phyloP scores from a whole-genome alignment of 1,284 basidiomycete species.

The Marasmius fiardii region DNA sequence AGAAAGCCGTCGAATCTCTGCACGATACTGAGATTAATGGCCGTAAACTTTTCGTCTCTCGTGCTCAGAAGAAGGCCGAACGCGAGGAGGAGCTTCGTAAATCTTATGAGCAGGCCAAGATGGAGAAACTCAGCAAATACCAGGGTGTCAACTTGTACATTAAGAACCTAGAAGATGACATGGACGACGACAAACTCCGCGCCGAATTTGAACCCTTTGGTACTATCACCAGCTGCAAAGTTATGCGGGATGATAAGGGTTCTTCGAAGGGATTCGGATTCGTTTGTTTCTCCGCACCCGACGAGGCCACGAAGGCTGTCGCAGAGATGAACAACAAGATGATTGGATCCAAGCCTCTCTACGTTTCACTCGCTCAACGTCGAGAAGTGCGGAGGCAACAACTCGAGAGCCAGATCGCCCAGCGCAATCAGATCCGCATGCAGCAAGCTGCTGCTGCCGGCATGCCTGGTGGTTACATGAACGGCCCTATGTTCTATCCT shows the following conservation, averaged over 20 bases:
- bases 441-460: slow-evolving; percentile 90
- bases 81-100: slow-evolving; percentile 96
- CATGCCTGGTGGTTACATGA: slow-evolving; percentile 79
- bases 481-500: slow-evolving; percentile 86
- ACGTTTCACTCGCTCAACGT: slow-evolving; percentile 98
- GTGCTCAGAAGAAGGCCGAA: slow-evolving; percentile 99
- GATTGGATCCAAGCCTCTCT: slow-evolving; percentile 98
- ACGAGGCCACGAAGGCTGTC: slow-evolving; percentile 99
- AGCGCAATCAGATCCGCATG: slow-evolving; percentile 93
- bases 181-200: slow-evolving; percentile 94
- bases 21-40: slow-evolving; percentile 88
- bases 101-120: slow-evolving; percentile 93
- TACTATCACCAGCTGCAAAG: slow-evolving; percentile 97
- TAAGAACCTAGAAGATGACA: slow-evolving; percentile 95
- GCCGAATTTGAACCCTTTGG: slow-evolving; percentile 97
- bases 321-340: slow-evolving; percentile 99
- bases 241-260: slow-evolving; percentile 97
- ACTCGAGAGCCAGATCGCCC: slow-evolving; percentile 96
- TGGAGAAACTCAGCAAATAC: slow-evolving; percentile 98
- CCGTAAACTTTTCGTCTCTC: slow-evolving; percentile 92
- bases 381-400: slow-evolving; percentile 98
- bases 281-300: slow-evolving; percentile 98
- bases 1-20: slow-evolving; percentile 85
- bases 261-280: slow-evolving; percentile 97
- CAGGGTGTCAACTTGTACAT: slow-evolving; percentile 99